Percentiles rank a stretch among this genome's conserved stretches.
Conservation (phyloP, 495 filamentous ascomycete genomes). For the Trypethelium eluteriae region DNA sequence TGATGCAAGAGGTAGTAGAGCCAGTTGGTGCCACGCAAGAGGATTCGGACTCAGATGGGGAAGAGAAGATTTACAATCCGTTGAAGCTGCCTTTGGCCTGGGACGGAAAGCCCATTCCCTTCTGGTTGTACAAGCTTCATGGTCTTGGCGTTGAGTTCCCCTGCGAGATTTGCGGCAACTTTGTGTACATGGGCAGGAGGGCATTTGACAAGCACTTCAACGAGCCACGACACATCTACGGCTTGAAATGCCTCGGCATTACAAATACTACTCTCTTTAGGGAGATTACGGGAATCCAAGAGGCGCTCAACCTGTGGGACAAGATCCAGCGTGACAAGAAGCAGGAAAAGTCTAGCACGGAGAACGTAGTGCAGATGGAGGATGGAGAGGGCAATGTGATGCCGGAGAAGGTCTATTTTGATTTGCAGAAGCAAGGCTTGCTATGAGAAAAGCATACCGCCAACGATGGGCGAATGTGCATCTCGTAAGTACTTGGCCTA, state of each 20-base stretch:
- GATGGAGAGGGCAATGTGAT: conserved; percentile 96
- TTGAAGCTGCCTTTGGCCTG: conserved; percentile 90
- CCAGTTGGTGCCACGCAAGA: conserved; percentile 46
- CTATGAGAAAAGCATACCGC: conserved; percentile 38
- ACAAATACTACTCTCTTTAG: conserved; percentile 87
- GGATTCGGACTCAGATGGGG: conserved; percentile 55
- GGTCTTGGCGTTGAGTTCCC: conserved; percentile 90
- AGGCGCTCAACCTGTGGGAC: conserved; percentile 82
- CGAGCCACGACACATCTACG: conserved; percentile 84
- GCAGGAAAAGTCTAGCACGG: conserved; percentile 62
- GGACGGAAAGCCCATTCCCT: conserved; percentile 98
- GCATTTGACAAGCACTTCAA: conserved; percentile 99
- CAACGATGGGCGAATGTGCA: background rate
- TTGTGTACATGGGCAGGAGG: conserved; percentile 90
- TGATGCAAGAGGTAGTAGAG: conserved; percentile 57
- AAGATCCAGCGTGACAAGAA: conserved; percentile 84
- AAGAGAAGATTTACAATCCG: conserved; percentile 91
- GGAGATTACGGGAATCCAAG: conserved; percentile 86
- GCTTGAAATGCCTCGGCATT: conserved; percentile 86
- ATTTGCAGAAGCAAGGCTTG: conserved; percentile 66
- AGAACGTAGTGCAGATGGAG: conserved; percentile 95
- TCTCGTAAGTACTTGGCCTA: background rate
- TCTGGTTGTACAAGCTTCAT: conserved; percentile 97
- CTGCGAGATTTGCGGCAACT: conserved; percentile 96
- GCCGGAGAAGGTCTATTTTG: conserved; percentile 94